Percentiles rank a stretch among this genome's conserved stretches.
Conservation (phyloP, 805 yeast species). For the Kazachstania bromeliacearum region DNA sequence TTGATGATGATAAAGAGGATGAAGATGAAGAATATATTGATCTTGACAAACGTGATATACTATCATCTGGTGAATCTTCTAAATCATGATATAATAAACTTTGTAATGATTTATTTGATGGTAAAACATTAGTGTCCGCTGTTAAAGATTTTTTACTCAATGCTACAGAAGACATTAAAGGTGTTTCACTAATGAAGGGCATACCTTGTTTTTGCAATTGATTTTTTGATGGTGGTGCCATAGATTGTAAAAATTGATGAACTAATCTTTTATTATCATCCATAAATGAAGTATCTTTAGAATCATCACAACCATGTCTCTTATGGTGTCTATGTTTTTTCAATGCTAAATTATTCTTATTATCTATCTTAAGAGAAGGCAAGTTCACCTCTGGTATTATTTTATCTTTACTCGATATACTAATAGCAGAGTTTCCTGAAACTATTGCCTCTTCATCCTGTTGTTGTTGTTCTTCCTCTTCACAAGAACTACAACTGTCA, state of each 20-base stretch:
- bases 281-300: conserved; percentile 1
- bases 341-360: not conserved
- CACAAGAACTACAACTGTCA: not conserved
- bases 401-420: not conserved
- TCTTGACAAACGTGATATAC: not conserved
- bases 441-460: not conserved
- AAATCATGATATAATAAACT: conserved; percentile 17
- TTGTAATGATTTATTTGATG: conserved; percentile 15
- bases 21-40: not conserved
- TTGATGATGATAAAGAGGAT: conserved; percentile 4
- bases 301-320: not conserved
- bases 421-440: not conserved
- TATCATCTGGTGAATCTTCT: conserved; percentile 6
- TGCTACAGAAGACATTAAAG: conserved; percentile 1
- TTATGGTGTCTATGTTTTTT: conserved; percentile 1
- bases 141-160: not conserved
- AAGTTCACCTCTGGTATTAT: too few relatives aligned
- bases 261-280: conserved; percentile 22
- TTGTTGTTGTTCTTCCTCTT: not conserved
- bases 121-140: not conserved
- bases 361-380: too few relatives aligned
- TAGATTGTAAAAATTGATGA: conserved; percentile 20
- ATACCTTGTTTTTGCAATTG: conserved; percentile 6
- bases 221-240: conserved; percentile 13
- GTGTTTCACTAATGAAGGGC: conserved; percentile 2